These are phyloP conservation scores for Saturnispora quitensis DNA, from an alignment of 805 yeast genomes.

Conservation along the genomic window DNA sequence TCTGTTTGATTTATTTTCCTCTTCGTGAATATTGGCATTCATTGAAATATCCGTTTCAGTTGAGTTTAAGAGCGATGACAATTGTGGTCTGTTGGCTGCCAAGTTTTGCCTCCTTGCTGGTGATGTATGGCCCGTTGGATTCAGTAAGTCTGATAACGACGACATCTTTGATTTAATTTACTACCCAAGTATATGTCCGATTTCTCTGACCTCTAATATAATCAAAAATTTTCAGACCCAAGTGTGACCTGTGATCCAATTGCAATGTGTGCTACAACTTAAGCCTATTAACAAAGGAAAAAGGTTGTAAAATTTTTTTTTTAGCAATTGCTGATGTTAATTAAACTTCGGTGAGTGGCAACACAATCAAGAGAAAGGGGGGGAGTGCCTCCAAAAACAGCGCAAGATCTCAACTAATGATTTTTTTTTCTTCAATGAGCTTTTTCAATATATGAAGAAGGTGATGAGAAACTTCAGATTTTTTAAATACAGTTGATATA, in stretches of 20 bases:
- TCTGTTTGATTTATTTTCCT: neutral
- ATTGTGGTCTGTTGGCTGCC: neutral
- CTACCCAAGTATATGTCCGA: neutral
- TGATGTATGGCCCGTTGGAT: slow-evolving; percentile 4
- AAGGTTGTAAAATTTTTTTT: neutral
- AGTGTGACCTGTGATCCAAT: neutral
- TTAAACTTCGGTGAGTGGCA: neutral
- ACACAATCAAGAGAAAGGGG: neutral
- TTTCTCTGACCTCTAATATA: too few species aligned
- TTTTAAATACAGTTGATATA: neutral
- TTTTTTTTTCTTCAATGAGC: neutral
- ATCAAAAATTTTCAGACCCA: neutral
- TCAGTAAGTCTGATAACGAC: slow-evolving; percentile 9
- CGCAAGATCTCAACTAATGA: neutral
- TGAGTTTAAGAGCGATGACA: neutral
- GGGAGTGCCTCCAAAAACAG: neutral
- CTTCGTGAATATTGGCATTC: neutral
- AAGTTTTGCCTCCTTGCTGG: neutral
- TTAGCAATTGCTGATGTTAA: neutral
- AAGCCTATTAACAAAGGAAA: neutral
- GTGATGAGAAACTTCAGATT: neutral
- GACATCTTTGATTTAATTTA: neutral
- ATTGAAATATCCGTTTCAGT: neutral
- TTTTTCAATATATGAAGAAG: neutral
- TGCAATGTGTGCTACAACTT: neutral